These are phyloP conservation scores for Apophysomyces elegans DNA, from an alignment of 371 early-diverging fungal species.

Conservation along the genomic window DNA sequence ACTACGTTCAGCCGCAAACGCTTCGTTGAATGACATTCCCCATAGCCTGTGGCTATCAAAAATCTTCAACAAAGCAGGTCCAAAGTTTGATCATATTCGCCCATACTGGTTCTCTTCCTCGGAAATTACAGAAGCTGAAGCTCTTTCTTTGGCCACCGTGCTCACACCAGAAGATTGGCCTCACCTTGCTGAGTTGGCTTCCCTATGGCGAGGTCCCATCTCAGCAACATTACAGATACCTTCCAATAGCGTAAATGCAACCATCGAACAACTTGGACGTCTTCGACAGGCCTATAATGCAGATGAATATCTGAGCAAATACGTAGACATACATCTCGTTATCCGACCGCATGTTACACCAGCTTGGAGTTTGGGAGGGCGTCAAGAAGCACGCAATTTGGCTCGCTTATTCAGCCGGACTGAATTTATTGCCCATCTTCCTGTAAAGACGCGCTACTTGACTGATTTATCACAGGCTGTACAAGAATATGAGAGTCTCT, in stretches of 20 bases:
- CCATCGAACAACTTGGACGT: conserved; percentile 25
- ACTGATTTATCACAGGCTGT: conserved; percentile 22
- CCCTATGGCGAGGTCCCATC: conserved; percentile 54
- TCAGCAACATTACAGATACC: conserved; percentile 54
- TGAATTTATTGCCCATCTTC: conserved; percentile 49
- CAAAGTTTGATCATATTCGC: conserved; percentile 30
- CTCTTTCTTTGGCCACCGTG: conserved; percentile 35
- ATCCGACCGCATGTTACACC: conserved; percentile 36
- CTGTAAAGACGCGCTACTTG: conserved; percentile 34
- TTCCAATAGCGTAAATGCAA: conserved; percentile 18
- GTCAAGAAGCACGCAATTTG: conserved; percentile 51
- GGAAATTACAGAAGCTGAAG: conserved; percentile 19
- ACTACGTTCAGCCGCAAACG: conserved; percentile 2
- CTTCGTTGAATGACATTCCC: conserved; percentile 24
- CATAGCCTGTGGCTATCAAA: conserved; percentile 31
- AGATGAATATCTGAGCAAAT: conserved; percentile 36
- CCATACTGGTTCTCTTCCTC: conserved; percentile 42
- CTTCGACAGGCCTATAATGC: conserved; percentile 48
- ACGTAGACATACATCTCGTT: conserved; percentile 61
- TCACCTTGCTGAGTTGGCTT: conserved; percentile 28
- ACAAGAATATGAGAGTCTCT: conserved; percentile 16
- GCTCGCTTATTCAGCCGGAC: conserved; percentile 64
- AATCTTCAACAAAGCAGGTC: conserved; percentile 40
- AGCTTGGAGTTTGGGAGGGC: conserved; percentile 35
- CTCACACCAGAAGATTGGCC: conserved; percentile 31